Conservation (phyloP, 345 rosid species). For the Melastoma malabathricum region DNA sequence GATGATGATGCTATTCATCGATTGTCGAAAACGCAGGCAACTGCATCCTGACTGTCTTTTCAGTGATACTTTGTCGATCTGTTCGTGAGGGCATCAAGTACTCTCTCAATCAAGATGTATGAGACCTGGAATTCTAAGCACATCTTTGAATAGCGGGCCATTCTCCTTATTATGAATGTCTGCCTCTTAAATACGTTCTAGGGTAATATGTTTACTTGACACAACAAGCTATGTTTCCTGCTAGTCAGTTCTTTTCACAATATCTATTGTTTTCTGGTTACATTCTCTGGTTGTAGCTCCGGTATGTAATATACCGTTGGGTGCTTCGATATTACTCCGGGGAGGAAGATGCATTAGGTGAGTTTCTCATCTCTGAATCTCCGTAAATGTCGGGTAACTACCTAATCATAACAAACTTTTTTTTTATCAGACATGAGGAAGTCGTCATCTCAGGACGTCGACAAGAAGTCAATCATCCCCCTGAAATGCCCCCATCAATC, state of each 20-base stretch:
- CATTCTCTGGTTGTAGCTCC: conserved; percentile 37
- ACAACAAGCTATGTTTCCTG: no score
- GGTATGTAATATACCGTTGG: conserved; percentile 72
- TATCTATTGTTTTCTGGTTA: neutral
- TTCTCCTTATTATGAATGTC: no score
- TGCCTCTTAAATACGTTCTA: no score
- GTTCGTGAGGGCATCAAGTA: conserved; percentile 91
- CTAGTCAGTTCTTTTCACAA: neutral
- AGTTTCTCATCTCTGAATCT: conserved; percentile 9
- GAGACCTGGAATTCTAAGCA: conserved; percentile 19
- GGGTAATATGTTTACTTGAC: no score
- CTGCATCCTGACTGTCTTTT: conserved; percentile 5
- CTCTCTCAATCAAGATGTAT: conserved; percentile 95
- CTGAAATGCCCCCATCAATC: conserved; percentile 81
- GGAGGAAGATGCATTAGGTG: conserved; percentile 88
- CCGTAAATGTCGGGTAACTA: neutral
- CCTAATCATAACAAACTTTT: neutral
- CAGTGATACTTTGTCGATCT: conserved; percentile 94
- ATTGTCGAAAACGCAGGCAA: no score
- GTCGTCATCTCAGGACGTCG: conserved; percentile 74
- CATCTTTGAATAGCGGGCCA: conserved; percentile 2
- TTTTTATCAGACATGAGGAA: conserved; percentile 76
- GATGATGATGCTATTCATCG: no score
- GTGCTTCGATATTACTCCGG: conserved; percentile 90
- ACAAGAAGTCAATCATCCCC: conserved; percentile 77